Base-by-base conservation (phyloP, 768 basidiomycete species). In the Naganishia friedmannii region DNA sequence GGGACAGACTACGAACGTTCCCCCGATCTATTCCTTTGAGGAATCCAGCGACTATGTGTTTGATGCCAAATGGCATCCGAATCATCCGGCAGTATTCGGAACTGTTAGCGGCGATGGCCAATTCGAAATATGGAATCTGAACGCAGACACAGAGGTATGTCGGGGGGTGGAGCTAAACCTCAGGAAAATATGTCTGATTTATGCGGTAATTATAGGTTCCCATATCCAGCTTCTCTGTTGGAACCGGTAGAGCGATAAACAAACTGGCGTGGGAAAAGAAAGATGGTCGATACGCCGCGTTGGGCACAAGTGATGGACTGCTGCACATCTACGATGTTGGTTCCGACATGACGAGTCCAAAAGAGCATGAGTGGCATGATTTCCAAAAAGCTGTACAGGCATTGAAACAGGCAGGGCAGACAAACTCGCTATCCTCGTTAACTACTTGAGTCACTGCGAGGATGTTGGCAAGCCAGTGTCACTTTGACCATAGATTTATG, bases 31-130 rank as follows among this genome's bases (percentile, higher is more conserved):
- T 78, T 93, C 92, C 48, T 98, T 99, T 76, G 95, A 99, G 74
- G 95, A 97, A 81, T 91, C 93, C 15, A 93, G 94, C 78, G 96
- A 99, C 80, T 97, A 98, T 79, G 95, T 99, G 12, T 98, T 96
- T 82, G 96, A 97, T 83, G 94, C 92, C 55, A 91, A 90, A 79
- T 99, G 96, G 96, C 96, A 99, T 79, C 93, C 95, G 7, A 85
- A 87, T 17, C 94, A 99, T 82, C 96, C 96, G 17, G 93, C 95
- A 0, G 72, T 94, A 56, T 99, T 98, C 79, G 94, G 91, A 26
- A 88, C 88, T 4, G 96, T 92, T 1, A 93, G 98, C 78, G 96
- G 96, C 2, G 90, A 91, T 1, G 96, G 94, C 29, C 90, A 89
- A 80, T 97, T 99, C 80, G 92, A 97, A 77, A 78, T 99, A 46